A percentile compares a stretch with the other conserved stretches of the same genome.
Conservation (phyloP, 192 early-diverging fungal species). For the Phlyctochytrium arcticum region DNA sequence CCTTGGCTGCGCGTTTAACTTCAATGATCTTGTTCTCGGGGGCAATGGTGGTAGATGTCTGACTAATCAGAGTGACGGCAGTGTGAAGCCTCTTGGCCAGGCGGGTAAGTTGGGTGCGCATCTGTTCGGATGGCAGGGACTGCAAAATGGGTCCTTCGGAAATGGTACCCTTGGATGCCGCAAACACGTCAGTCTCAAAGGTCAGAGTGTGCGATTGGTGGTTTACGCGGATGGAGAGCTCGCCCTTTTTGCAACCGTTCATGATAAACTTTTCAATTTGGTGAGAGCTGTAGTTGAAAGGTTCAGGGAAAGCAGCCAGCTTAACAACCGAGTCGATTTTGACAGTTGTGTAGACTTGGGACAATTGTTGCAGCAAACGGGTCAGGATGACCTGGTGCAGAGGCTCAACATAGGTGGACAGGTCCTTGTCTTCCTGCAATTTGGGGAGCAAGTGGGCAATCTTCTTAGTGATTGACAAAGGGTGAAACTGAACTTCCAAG, state of each 20-base stretch:
- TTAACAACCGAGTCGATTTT: conserved; percentile 91
- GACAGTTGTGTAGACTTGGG: conserved; percentile 97
- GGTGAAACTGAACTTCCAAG: conserved; percentile 98
- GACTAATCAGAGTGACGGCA: conserved; percentile 70
- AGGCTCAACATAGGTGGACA: conserved; percentile 86
- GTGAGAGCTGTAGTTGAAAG: conserved; percentile 77
- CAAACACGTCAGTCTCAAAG: conserved; percentile 90
- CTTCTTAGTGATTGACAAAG: conserved; percentile 96
- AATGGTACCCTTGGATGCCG: conserved; percentile 66
- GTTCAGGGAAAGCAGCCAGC: conserved; percentile 82
- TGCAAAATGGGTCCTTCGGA: conserved; percentile 66
- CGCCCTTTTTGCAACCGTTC: conserved; percentile 94
- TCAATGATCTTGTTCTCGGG: conserved; percentile 65
- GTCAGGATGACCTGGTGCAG: conserved; percentile 96
- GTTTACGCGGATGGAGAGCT: conserved; percentile 93
- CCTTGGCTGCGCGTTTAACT: conserved; percentile 62
- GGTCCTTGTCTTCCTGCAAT: conserved; percentile 67
- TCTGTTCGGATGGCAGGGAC: conserved; percentile 74
- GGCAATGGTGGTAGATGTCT: conserved; percentile 5
- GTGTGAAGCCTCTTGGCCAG: conserved; percentile 83
- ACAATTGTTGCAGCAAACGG: conserved; percentile 93
- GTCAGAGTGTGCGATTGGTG: conserved; percentile 83
- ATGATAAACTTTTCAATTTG: conserved; percentile 98
- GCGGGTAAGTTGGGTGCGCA: conserved; percentile 87
- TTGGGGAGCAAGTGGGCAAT: conserved; percentile 72